Base-by-base conservation (phyloP, 139 green algal species). In the Tetraselmis striata region DNA sequence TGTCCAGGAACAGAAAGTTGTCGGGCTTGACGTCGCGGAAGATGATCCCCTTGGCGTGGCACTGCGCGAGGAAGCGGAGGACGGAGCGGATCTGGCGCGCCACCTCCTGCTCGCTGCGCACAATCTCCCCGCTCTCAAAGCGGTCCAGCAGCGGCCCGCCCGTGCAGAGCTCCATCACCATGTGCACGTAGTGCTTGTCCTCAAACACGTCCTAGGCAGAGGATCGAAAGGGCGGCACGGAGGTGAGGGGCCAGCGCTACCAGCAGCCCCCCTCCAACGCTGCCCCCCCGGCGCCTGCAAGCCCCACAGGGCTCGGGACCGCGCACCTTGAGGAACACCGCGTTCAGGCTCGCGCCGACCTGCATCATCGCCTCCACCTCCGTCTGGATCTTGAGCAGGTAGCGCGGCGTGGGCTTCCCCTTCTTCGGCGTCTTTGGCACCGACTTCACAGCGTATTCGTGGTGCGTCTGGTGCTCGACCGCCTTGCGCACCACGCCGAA, bases 311-410 rank as follows among this genome's bases (percentile, higher is more conserved):
- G 29, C 29, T 32, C 5, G 11, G 26, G 45, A 31, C 25, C 28
- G 2, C 75, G 26, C 29, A 91, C 91, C 89, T 92, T 85, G 0
- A 97, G 86, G 80, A 93, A 93, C 1, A 97, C 94, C 1, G 93
- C 92, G 80, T 96, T 93, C 77, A 98, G 81, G 76, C 85, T 93
- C 76, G 86, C 87, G 1, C 95, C 94, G 30, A 98, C 88, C 87
- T 97, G 94, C 84, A 92, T 86, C 95, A 98, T 98, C 25, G 94
- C 94, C 79, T 98, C 94, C 67, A 98, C 93, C 83, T 98, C 95
- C 0, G 92, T 94, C 58, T 96, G 92, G 25, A 98, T 88, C 89
- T 98, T 98, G 5, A 97, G 88, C 45, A 98, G 90, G 85, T 98
- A 97, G 11, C 95, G 85, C 1, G 94, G 94, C 22, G 93, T 97